phyloP scores from a whole-genome alignment of 441 rosid genomes.

The Syzygium malaccense region DNA sequence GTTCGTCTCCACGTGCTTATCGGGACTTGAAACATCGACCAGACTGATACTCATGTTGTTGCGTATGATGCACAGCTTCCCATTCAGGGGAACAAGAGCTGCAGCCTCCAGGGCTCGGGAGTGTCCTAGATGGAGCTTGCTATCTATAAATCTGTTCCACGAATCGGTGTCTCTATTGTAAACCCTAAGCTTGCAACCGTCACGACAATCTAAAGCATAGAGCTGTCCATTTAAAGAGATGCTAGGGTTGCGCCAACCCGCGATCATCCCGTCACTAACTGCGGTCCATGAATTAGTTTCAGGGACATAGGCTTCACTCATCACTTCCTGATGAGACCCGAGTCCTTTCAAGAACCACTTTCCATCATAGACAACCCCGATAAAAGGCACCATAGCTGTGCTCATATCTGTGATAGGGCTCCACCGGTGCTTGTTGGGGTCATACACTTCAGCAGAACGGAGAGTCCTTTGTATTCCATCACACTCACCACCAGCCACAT shows the following conservation, averaged over 20 bases:
- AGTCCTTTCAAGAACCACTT: conserved; percentile 92
- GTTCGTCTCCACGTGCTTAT: conserved; percentile 46
- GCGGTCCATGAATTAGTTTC: conserved; percentile 64
- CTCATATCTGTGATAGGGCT: conserved; percentile 85
- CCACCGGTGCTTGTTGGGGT: conserved; percentile 78
- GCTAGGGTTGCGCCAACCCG: conserved; percentile 89
- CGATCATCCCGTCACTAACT: conserved; percentile 68
- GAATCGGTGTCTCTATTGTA: conserved; percentile 64
- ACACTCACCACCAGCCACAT: conserved; percentile 93
- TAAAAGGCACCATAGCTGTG: conserved; percentile 91
- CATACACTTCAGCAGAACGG: conserved; percentile 88
- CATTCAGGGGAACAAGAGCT: conserved; percentile 69
- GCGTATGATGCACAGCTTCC: conserved; percentile 80
- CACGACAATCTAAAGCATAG: conserved; percentile 78
- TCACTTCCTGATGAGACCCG: conserved; percentile 75
- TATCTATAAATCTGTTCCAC: conserved; percentile 78
- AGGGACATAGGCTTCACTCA: conserved; percentile 85
- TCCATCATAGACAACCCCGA: conserved; percentile 77
- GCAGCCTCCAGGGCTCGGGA: conserved; percentile 83
- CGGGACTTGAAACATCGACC: conserved; percentile 72
- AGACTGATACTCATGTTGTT: conserved; percentile 91
- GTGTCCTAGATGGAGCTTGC: conserved; percentile 79
- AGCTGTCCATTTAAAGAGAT: conserved; percentile 60
- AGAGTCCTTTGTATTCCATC: conserved; percentile 85
- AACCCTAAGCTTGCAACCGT: conserved; percentile 78